These are phyloP conservation scores for Mortierella sp. DNA, from an alignment of 371 early-diverging fungal genomes.

Conservation along the genomic window DNA sequence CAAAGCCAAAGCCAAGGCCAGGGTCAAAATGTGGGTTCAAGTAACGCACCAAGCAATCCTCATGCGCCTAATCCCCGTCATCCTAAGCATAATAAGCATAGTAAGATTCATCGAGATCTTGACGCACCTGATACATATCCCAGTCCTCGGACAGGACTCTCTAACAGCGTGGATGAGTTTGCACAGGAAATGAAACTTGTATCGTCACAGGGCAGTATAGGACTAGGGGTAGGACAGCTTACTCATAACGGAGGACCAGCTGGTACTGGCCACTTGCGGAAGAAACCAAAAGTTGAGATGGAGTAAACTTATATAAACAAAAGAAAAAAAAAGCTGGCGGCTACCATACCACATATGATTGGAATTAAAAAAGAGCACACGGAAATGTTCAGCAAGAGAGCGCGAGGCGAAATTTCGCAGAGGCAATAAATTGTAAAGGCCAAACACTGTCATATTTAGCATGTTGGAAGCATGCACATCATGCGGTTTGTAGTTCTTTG, in stretches of 20 bases:
- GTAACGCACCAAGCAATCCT: background rate
- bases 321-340: background rate
- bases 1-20: constrained; percentile 9
- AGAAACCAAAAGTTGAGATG: constrained; percentile 33
- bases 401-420: too few species aligned
- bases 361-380: too few species aligned
- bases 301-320: constrained; percentile 2
- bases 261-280: constrained; percentile 36
- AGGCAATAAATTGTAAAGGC: too few species aligned
- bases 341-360: background rate
- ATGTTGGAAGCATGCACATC: too few species aligned
- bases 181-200: constrained; percentile 44
- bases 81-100: constrained; percentile 28
- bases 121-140: constrained; percentile 56
- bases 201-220: constrained; percentile 26
- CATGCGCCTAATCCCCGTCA: constrained; percentile 13
- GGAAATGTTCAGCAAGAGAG: background rate
- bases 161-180: constrained; percentile 38
- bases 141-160: constrained; percentile 38
- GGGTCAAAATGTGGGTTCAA: background rate
- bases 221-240: constrained; percentile 22
- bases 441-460: too few species aligned
- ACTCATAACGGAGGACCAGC: constrained; percentile 11
- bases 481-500: too few species aligned
- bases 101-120: constrained; percentile 41